A percentile compares a stretch with the other conserved stretches of the same genome.
These are phyloP conservation scores for Pleoardoris graminearum DNA, from an alignment of 2,329 filamentous ascomycete genomes.

Conservation along the genomic window DNA sequence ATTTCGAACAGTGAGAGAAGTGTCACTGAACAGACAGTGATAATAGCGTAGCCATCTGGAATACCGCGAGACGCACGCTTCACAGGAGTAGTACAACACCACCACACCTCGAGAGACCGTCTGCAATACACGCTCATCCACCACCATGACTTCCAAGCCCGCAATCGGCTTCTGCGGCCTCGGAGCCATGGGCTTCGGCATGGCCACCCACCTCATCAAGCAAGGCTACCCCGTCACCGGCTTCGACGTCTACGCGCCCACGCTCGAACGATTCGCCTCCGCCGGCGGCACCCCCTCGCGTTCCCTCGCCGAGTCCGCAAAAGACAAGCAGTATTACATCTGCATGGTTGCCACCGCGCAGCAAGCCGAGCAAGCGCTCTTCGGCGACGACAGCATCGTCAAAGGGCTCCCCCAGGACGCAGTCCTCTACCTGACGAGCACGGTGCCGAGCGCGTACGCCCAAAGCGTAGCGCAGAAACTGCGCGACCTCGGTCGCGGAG, in stretches of 20 bases:
- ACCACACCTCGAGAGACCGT: background rate
- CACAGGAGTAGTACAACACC: background rate
- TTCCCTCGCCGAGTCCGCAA: constrained; percentile 65
- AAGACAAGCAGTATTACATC: constrained; percentile 63
- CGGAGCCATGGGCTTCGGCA: constrained; percentile 80
- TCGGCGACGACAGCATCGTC: constrained; percentile 59
- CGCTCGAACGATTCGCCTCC: constrained; percentile 65
- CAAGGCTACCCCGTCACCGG: constrained; percentile 69
- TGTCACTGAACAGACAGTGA: too few species aligned
- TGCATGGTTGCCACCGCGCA: constrained; percentile 76
- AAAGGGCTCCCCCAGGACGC: constrained; percentile 59
- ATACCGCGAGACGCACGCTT: too few species aligned
- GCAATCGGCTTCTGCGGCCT: constrained; percentile 71
- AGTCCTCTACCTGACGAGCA: constrained; percentile 69
- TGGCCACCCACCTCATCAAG: constrained; percentile 74
- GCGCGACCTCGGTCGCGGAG: constrained; percentile 57
- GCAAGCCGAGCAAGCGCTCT: constrained; percentile 68
- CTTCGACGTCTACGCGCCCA: constrained; percentile 70
- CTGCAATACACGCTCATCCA: background rate
- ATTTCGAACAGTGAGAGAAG: too few species aligned
- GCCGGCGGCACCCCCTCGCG: constrained; percentile 64
- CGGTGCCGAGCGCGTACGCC: constrained; percentile 69
- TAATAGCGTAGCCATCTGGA: too few species aligned
- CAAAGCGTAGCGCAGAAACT: constrained; percentile 63
- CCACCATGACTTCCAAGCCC: constrained; percentile 47